Evolutionary conservation across 352 stramenopile genomes (phyloP).

Genomic region (Phytophthora pini): DNA sequence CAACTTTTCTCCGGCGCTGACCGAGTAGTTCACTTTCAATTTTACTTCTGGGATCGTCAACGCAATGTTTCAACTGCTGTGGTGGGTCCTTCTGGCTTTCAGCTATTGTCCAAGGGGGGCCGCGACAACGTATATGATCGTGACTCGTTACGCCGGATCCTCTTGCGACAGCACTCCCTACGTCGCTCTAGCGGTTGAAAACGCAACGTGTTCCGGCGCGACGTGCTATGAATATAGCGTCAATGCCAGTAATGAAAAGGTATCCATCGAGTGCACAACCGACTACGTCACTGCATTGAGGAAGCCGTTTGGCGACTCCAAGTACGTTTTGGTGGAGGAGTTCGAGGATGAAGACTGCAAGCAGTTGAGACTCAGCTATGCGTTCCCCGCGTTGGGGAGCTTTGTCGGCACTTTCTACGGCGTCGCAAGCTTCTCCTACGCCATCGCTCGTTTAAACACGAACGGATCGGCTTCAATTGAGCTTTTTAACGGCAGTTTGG

Average conservation of each 20-base stretch:
- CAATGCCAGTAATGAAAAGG: neutral
- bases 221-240: neutral
- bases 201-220: neutral
- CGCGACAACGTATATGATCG: neutral
- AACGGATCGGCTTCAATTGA: neutral
- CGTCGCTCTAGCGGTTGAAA: neutral
- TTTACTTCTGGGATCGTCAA: no score
- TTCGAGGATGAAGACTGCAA: neutral
- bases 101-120: neutral
- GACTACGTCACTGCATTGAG: conserved; percentile 39
- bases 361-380: no score
- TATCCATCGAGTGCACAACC: conserved; percentile 18
- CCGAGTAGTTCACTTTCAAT: no score
- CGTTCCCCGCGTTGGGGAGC: neutral
- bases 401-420: neutral
- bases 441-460: neutral
- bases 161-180: neutral
- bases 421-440: neutral
- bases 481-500: neutral
- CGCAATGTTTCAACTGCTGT: neutral
- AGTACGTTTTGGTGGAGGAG: neutral
- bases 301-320: conserved; percentile 12
- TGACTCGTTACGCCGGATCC: neutral
- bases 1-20: no score
- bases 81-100: neutral